These are phyloP conservation scores for Platanus orientalis DNA, from an alignment of 164 flowering plant species.

Conservation along the genomic window DNA sequence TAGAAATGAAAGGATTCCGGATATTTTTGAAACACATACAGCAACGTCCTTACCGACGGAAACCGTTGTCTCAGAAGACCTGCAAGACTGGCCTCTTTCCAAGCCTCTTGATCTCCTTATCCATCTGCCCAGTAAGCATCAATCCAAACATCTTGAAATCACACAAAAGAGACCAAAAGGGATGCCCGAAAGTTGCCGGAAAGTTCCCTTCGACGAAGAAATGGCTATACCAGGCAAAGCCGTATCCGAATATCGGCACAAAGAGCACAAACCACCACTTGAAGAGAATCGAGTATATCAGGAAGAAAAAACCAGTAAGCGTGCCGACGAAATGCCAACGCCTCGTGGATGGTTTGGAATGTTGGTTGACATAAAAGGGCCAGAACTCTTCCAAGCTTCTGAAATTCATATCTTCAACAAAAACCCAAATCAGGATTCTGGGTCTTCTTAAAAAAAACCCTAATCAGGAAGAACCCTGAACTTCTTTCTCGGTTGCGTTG, in stretches of 20 bases:
- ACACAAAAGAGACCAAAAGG: slow-evolving; percentile 80
- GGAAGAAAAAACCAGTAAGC: slow-evolving; percentile 35
- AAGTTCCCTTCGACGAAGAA: slow-evolving; percentile 83
- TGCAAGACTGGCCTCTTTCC: slow-evolving; percentile 86
- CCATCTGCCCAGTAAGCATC: slow-evolving; percentile 91
- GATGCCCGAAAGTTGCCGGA: slow-evolving; percentile 86
- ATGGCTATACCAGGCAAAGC: slow-evolving; percentile 95
- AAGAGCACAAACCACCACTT: slow-evolving; percentile 64
- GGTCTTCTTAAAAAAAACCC: not conserved
- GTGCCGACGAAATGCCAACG: slow-evolving; percentile 90
- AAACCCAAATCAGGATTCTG: slow-evolving; percentile 12
- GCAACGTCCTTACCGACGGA: not conserved
- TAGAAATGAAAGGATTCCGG: not conserved
- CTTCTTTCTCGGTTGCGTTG: not conserved
- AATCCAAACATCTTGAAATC: slow-evolving; percentile 94
- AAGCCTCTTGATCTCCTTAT: slow-evolving; percentile 84
- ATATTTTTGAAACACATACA: not conserved
- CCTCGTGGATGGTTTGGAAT: slow-evolving; percentile 81
- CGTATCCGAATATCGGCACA: slow-evolving; percentile 68
- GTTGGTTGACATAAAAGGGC: slow-evolving; percentile 84
- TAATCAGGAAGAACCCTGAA: not conserved
- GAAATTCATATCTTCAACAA: slow-evolving; percentile 52
- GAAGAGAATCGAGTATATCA: slow-evolving; percentile 46
- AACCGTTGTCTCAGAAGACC: slow-evolving; percentile 17
- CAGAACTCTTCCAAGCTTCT: slow-evolving; percentile 90